Evolutionary conservation across 768 basidiomycete genomes (phyloP), one percentile per base, ranked within the genome.

Genomic region (Suillus clintonianus): DNA sequence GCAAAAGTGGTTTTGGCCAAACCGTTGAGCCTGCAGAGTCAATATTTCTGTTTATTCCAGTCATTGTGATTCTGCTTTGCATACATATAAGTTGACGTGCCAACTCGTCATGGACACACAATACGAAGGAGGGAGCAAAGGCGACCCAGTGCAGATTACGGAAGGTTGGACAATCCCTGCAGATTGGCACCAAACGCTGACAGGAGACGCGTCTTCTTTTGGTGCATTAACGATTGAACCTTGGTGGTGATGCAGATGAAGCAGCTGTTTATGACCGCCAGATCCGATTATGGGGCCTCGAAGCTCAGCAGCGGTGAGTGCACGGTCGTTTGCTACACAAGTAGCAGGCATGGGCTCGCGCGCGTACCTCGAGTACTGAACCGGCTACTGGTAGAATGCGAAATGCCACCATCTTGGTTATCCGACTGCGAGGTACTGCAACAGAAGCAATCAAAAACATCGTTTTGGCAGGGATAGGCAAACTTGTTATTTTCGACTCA

Each of bases 361-460:
- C 42, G 34, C 41, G 54, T 59, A 64, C 65, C 53, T 48, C 60
- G 65, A 59, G 71, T 65, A 11, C 15, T 60, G 36, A 48, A 27
- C 41, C 22, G 42, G 9, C 2, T 10, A 41, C 42, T 62, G 59
- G 70, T 74, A 97, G 95, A 74, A 97, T 97, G 94, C 86, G 94
- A 69, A 95, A 92, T 74, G 95, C 94, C 24, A 92, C 94, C 3
- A 92, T 98, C 69, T 80, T 97, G 30, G 83, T 98, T 41, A 79
- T 95, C 22, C 86, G 85, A 42, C 82, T 97, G 47, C 84, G 85
- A 50, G 94, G 95, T 4, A 85, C 91, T 43, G 95, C 97, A 45
- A 94, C 95, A 8, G 97, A 99, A 75, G 86, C 90, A 17, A 91
- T 98, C 77, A 99, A 99, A 79, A 99, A 99, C 73, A 91, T 99